Conservation (phyloP, 2,329 filamentous ascomycete genomes). For the Sphaerulina musiva region DNA sequence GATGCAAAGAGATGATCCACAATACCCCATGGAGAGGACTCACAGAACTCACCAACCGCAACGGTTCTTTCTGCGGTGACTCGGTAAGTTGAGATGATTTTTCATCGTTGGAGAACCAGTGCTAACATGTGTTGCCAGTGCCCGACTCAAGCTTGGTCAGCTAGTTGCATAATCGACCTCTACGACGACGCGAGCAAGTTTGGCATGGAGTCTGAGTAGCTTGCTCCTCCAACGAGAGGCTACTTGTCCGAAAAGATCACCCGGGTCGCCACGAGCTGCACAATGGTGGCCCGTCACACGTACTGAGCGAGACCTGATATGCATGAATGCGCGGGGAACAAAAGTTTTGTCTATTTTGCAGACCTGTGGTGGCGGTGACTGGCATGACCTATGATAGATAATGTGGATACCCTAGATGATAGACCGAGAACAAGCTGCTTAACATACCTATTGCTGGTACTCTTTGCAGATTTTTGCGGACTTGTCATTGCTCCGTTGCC, state of each 20-base stretch:
- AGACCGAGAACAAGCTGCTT: no score
- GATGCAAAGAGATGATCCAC: conserved; percentile 77
- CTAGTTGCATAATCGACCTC: conserved; percentile 86
- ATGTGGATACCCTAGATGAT: no score
- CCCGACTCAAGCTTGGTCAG: conserved; percentile 94
- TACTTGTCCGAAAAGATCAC: conserved; percentile 8
- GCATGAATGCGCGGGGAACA: neutral
- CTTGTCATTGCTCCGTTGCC: no score
- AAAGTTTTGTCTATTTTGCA: neutral
- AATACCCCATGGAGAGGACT: conserved; percentile 82
- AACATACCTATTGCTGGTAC: no score
- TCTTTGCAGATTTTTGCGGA: no score
- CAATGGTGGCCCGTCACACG: neutral
- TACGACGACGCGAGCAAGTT: conserved; percentile 71
- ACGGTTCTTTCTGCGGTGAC: conserved; percentile 75
- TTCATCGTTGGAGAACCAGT: neutral
- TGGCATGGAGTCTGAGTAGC: conserved; percentile 10
- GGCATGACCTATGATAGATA: neutral
- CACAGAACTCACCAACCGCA: conserved; percentile 86
- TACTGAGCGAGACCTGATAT: neutral
- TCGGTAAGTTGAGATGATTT: conserved; percentile 57
- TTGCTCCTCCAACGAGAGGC: conserved; percentile 7
- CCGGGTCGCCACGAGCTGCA: neutral
- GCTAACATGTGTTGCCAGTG: conserved; percentile 51
- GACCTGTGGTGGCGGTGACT: neutral